These are phyloP conservation scores for Chaetomidium leptoderma DNA, from an alignment of 495 filamentous ascomycete species.

Conservation along the genomic window DNA sequence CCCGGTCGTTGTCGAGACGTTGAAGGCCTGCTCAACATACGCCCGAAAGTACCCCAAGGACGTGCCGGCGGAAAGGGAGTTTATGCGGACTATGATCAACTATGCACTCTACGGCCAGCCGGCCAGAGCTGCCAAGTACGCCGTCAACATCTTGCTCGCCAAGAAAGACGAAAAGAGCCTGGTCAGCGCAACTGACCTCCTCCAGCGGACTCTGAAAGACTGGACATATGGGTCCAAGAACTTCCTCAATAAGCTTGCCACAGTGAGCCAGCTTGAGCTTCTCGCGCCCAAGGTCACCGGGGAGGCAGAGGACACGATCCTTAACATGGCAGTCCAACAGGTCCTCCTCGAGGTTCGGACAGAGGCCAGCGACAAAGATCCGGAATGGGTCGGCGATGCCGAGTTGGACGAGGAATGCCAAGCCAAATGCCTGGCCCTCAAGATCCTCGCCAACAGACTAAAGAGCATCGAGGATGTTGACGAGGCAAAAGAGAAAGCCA, in stretches of 20 bases:
- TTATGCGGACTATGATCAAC: constrained; percentile 69
- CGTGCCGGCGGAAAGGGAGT: constrained; percentile 79
- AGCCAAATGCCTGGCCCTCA: constrained; percentile 85
- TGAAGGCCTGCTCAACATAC: constrained; percentile 90
- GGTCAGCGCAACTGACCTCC: constrained; percentile 72
- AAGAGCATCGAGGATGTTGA: constrained; percentile 58
- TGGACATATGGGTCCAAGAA: constrained; percentile 71
- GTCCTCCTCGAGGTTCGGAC: constrained; percentile 67
- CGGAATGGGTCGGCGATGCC: constrained; percentile 63
- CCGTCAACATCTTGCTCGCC: constrained; percentile 81
- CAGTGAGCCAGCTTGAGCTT: constrained; percentile 77
- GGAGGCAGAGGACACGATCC: constrained; percentile 67
- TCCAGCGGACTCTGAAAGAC: constrained; percentile 65
- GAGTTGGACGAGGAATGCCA: constrained; percentile 72
- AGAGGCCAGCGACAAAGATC: constrained; percentile 46
- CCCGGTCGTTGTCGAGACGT: constrained; percentile 68
- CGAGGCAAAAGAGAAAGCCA: constrained; percentile 59
- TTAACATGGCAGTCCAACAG: constrained; percentile 71
- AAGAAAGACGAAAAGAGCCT: constrained; percentile 77
- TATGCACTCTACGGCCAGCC: constrained; percentile 81
- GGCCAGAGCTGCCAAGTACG: constrained; percentile 83
- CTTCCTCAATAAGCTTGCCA: constrained; percentile 80
- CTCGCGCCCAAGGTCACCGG: constrained; percentile 69
- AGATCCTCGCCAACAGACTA: constrained; percentile 80
- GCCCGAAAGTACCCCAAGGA: constrained; percentile 79